Evolutionary conservation across 2,329 filamentous ascomycete species (phyloP), one percentile per base, ranked within the genome.

Genomic region (Teratosphaeria zuluensis): DNA sequence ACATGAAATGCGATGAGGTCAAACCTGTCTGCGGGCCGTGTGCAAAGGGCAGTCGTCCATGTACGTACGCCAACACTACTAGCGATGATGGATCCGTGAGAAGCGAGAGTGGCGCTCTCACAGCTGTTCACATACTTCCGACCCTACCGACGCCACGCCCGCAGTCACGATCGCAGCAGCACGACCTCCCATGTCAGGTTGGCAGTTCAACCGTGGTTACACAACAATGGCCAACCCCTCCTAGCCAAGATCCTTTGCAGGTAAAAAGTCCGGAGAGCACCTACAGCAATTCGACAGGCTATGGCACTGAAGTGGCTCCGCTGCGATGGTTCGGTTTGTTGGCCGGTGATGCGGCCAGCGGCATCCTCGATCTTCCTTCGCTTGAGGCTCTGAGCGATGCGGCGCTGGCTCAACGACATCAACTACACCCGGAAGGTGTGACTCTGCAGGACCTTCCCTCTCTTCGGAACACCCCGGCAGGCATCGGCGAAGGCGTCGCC

Each of bases 1-100:
- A 79, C 60, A 77, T 80, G 65, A 81, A 81, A 68, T 81, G 78
- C 64, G 78, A 79, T 62, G 78, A 80, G 68, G 69, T 69, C 38
- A 75, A 73, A 61, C 77, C 76, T 14, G 66, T 71, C 33, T 79
- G 77, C 62, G 72, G 72, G 42, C 74, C 74, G 62, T 80, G 77
- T 65, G 65, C 69, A 16, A 78, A 77, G 63, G 74, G 72, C 48
- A 69, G 72, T 53, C 73, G 76, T 60, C 70, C 73, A 58, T 80
- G 77, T 62, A 63, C 73, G 14, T 78, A 77, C 65, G 70, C 63
- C 30, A 21, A 21, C 54, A 24, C 33, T 42, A 21, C 48, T 46
- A n/a, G 21, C 53, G 21, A 42, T 24, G 1, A 24, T 46, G 54
- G 28, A 8, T 32, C 24, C 3, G 31, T 48, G n/a, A 48, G 42